Base-by-base conservation (phyloP, 805 yeast species). In the Candida oleophila region DNA sequence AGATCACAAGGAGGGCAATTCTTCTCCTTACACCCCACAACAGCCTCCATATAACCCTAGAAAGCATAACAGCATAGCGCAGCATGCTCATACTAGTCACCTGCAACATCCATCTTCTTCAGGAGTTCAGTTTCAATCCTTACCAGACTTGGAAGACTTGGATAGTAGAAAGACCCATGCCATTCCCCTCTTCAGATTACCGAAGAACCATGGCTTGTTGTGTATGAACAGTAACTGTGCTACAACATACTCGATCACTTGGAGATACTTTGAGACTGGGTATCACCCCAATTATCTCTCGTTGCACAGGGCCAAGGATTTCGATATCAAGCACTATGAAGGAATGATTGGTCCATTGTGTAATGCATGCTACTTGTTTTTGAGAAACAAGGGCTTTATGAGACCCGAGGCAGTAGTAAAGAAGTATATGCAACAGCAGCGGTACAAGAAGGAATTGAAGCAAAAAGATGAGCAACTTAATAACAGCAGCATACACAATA, bases 311-410 rank as follows among this genome's bases (percentile, higher is more conserved):
- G 69, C 75, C 7, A 62, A 60, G 30, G 64, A 63, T 42, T 70
- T 72, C 49, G 67, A 71, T 55, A 69, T 68, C 52, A 62, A 61
- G 47, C 56, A 68, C 48, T 72, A 69, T 49, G 74, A 72, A 42
- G 77, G 76, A 4, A 72, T 72, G 77, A 69, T 67, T 54, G 77
- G 77, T 3, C 76, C 77, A 0, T 56, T 73, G 49, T 73, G 77
- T 54, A 73, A 73, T 50, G 77, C 77, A 12, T 73, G 77, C 53
- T 72, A 65, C 55, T 54, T 72, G 21, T 73, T 73, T 47, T 64
- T 71, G 44, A 60, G 75, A 44, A 70, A 64, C 45, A 69, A 68
- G 50, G 74, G 74, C 18, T 69, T 69, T 52, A 69, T 69, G 76
- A 63, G 77, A 49, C 77, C 77, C 4, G 74, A 68, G 49, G 69